phyloP scores from a whole-genome alignment of 2,329 filamentous ascomycete species.

The Claviceps paspali region DNA sequence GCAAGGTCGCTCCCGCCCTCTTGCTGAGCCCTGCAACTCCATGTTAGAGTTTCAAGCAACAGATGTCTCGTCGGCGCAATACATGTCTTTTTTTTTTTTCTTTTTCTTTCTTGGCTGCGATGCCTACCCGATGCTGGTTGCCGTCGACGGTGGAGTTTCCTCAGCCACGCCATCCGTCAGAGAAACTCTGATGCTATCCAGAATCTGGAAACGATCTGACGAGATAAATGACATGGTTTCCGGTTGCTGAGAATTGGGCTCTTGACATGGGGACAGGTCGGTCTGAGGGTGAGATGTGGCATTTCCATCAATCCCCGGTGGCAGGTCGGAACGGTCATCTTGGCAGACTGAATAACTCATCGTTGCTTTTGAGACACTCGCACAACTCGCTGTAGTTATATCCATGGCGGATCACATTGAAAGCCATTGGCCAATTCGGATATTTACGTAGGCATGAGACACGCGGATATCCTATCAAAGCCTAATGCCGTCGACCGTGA shows the following conservation, averaged over 20 bases:
- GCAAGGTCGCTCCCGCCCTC: slow-evolving; percentile 8
- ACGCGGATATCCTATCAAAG: slow-evolving; percentile 1
- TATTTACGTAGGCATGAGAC: slow-evolving; percentile 4
- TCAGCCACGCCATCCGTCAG: slow-evolving; percentile 12
- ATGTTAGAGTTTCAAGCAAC: slow-evolving; percentile 1
- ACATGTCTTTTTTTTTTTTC: too few species aligned
- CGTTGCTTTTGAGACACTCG: neutral
- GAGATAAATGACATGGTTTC: slow-evolving; percentile 21
- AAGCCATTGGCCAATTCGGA: slow-evolving; percentile 2
- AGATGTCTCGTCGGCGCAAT: neutral
- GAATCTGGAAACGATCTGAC: slow-evolving; percentile 1
- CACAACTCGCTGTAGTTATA: neutral
- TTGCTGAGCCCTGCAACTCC: slow-evolving; percentile 4
- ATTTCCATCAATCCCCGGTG: slow-evolving; percentile 7
- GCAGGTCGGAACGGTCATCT: slow-evolving; percentile 1
- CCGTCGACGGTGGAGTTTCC: slow-evolving; percentile 10
- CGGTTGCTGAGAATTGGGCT: slow-evolving; percentile 8
- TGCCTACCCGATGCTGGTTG: slow-evolving; percentile 15
- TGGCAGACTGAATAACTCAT: neutral
- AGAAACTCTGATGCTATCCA: slow-evolving; percentile 9
- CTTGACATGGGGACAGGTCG: neutral
- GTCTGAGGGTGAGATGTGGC: neutral
- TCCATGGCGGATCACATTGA: slow-evolving; percentile 4
- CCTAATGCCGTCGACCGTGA: slow-evolving; percentile 3
- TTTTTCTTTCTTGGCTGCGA: too few species aligned